Base-by-base conservation (phyloP, 2,329 filamentous ascomycete species). In the Penicillium aurantiogriseum region DNA sequence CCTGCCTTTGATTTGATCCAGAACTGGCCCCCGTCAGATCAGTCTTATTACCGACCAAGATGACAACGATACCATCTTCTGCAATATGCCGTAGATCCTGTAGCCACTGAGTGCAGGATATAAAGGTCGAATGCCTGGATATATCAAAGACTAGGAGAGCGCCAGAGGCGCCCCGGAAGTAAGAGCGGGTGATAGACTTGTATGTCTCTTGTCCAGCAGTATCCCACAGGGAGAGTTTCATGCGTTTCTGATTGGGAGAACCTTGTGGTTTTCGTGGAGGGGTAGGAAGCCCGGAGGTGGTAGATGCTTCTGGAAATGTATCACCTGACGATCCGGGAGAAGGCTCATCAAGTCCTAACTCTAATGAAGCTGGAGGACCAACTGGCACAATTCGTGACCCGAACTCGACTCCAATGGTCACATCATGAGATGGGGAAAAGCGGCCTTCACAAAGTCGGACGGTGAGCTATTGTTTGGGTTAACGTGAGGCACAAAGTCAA, bases 121-220 rank as follows among this genome's bases (percentile, higher is more conserved):
- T 79, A 71, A 97, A 97, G 8, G 93, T 97, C 51, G 87, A 83
- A 49, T 87, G 87, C 57, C 94, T 85, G 29, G 90, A 90, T 64
- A 99, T 93, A 76, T 99, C 94, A 72, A 97, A 99, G 60, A 99
- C 94, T 27, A 99, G 85, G 15, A 99, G 82, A 5, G 88, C 88
- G 33, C 88, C 88, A 0, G 83, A 86, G 39, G 88, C 87, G 68
- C 92, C 92, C 52, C 92, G 88, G 77, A 96, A 96, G 79, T 97
- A 97, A 60, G 90, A 94, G 54, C 93, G 83, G 9, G 93, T 97
- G 58, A 97, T 94, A 44, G 89, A 93, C 75, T 97, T 97, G 81
- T 97, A 97, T 13, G 92, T 96, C 79, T 97, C 93, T 75, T 97
- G 93, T 27, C 93, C 93, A 17, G 93, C 93, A 0, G 93, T 97